Evolutionary conservation across 345 rosid species (phyloP).

Genomic region (Gossypium longicalyx): DNA sequence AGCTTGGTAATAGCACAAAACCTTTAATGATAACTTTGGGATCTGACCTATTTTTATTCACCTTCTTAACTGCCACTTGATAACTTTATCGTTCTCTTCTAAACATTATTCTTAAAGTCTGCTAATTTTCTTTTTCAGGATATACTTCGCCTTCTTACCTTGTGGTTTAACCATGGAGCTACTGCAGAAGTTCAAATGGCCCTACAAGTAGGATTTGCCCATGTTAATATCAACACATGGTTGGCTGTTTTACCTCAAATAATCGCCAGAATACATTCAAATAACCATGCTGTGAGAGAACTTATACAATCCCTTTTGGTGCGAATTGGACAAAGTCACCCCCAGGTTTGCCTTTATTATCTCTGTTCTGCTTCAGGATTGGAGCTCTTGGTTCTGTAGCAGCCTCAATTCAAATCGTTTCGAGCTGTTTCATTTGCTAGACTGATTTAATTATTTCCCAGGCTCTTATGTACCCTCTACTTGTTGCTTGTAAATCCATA

Average conservation of each 20-base stretch:
- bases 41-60: not conserved
- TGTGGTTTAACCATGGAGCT: constrained; percentile 99
- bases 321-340: constrained; percentile 91
- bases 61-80: not conserved
- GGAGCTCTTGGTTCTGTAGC: not conserved
- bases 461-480: constrained; percentile 99
- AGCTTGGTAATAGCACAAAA: not conserved
- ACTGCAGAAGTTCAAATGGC: constrained; percentile 87
- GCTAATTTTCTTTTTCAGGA: constrained; percentile 52
- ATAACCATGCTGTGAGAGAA: constrained; percentile 86
- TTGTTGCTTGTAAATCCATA: constrained; percentile 98
- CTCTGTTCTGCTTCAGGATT: not conserved
- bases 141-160: constrained; percentile 92
- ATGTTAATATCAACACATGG: constrained; percentile 96
- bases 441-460: constrained; percentile 26
- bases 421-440: constrained; percentile 4
- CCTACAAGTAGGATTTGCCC: constrained; percentile 68
- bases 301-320: constrained; percentile 89
- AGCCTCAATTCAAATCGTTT: not conserved
- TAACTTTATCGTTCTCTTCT: not conserved
- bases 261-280: constrained; percentile 98
- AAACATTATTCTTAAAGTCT: not conserved
- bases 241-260: constrained; percentile 94
- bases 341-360: constrained; percentile 67
- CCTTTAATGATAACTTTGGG: not conserved